Evolutionary conservation across 2,329 filamentous ascomycete genomes (phyloP).

Genomic region (Cladosporium sp.): DNA sequence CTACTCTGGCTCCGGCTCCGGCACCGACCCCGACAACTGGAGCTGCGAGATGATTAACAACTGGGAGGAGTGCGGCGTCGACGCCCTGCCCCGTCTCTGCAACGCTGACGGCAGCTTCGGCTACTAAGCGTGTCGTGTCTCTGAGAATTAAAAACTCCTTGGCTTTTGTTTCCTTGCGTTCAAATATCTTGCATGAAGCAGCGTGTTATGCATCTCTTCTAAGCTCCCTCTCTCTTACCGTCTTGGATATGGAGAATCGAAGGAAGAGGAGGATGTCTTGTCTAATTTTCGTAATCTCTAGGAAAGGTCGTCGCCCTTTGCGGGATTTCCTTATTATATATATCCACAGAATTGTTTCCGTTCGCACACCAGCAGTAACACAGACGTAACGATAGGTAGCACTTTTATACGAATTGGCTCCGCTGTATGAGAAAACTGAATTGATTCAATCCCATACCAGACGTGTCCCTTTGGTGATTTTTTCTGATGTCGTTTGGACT

Average conservation of each 20-base stretch:
- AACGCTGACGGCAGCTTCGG: constrained; percentile 13
- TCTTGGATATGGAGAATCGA: too few species aligned
- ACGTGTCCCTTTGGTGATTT: too few species aligned
- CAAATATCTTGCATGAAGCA: too few species aligned
- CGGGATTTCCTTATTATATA: background rate
- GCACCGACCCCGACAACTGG: constrained; percentile 32
- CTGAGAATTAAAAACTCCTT: background rate
- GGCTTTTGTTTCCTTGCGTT: background rate
- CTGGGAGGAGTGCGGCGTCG: constrained; percentile 26
- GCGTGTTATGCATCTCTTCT: too few species aligned
- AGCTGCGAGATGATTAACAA: constrained; percentile 30
- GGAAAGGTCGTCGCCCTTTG: background rate
- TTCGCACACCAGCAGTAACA: background rate
- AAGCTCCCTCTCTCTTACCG: too few species aligned
- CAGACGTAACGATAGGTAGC: constrained; percentile 1
- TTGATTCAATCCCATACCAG: too few species aligned
- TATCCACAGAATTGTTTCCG: background rate
- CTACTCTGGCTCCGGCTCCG: constrained; percentile 34
- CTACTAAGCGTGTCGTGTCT: background rate
- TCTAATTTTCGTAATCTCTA: background rate
- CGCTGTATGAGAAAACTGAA: too few species aligned
- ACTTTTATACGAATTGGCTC: background rate
- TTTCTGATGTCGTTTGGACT: too few species aligned
- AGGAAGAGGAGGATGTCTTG: background rate
- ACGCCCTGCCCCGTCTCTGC: constrained; percentile 11